These are phyloP conservation scores for Maudiozyma humilis DNA, from an alignment of 1,139 yeast genomes.

Conservation along the genomic window DNA sequence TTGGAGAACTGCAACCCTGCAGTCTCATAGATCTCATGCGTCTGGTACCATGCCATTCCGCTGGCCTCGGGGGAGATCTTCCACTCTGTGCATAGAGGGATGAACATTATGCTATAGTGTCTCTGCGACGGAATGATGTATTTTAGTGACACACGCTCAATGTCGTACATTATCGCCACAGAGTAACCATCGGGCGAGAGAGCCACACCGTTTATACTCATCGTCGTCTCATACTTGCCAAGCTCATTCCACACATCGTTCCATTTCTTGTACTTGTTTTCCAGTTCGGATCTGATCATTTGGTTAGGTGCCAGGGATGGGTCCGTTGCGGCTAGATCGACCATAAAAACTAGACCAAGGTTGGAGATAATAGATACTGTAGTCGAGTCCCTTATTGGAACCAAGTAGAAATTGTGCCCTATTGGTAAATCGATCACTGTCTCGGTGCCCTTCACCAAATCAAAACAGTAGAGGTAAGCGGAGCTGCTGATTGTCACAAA, in stretches of 20 bases:
- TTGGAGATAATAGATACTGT: slow-evolving; percentile 21
- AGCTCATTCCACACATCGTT: slow-evolving; percentile 23
- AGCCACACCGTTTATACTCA: slow-evolving; percentile 28
- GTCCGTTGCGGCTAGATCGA: slow-evolving; percentile 9
- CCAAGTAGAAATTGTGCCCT: slow-evolving; percentile 17
- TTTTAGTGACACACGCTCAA: slow-evolving; percentile 29
- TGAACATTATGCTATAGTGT: slow-evolving; percentile 26
- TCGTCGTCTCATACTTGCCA: slow-evolving; percentile 23
- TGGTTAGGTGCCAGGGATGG: slow-evolving; percentile 16
- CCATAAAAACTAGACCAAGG: slow-evolving; percentile 16
- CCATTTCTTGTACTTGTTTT: slow-evolving; percentile 27
- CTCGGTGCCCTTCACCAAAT: slow-evolving; percentile 6
- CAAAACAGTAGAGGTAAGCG: slow-evolving; percentile 15
- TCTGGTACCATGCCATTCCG: slow-evolving; percentile 34
- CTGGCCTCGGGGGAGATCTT: slow-evolving; percentile 19
- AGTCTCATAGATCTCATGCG: slow-evolving; percentile 28
- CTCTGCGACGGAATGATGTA: slow-evolving; percentile 33
- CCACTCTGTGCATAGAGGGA: slow-evolving; percentile 29
- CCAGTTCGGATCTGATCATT: slow-evolving; percentile 23
- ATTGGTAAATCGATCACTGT: slow-evolving; percentile 12
- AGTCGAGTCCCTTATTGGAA: slow-evolving; percentile 14
- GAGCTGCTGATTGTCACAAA: slow-evolving; percentile 15
- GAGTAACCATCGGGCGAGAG: slow-evolving; percentile 30
- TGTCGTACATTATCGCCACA: slow-evolving; percentile 31
- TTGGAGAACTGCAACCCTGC: background rate